These are phyloP conservation scores for Phytopythium litorale DNA, from an alignment of 352 stramenopile species.

Conservation along the genomic window DNA sequence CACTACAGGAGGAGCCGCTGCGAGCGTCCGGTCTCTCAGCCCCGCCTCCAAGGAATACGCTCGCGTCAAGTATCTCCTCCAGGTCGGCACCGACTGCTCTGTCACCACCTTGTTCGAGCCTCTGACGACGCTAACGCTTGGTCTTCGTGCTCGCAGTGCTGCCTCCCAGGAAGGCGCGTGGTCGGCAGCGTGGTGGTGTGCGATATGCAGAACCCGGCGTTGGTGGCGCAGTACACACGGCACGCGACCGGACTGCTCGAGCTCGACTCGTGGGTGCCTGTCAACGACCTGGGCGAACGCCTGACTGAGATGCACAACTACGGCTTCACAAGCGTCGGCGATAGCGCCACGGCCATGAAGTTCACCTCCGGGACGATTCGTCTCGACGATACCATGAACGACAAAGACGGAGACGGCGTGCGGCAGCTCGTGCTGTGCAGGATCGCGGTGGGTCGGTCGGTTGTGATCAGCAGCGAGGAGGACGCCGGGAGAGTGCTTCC, in stretches of 20 bases:
- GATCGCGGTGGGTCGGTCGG: constrained; percentile 59
- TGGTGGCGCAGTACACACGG: constrained; percentile 56
- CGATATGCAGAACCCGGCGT: constrained; percentile 65
- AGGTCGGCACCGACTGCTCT: constrained; percentile 8
- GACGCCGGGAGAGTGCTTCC: constrained; percentile 39
- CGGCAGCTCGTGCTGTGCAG: constrained; percentile 74
- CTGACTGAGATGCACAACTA: constrained; percentile 55
- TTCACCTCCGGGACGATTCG: constrained; percentile 61
- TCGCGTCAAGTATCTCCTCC: constrained; percentile 59
- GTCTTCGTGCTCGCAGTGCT: constrained; percentile 31
- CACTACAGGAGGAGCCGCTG: constrained; percentile 21
- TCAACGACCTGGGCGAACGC: constrained; percentile 57
- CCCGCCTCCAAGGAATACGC: constrained; percentile 47
- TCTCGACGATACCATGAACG: neutral
- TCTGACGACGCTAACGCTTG: neutral
- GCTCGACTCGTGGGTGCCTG: constrained; percentile 71
- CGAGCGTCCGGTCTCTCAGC: constrained; percentile 47
- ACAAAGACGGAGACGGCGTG: constrained; percentile 13
- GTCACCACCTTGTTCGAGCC: neutral
- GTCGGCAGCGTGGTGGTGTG: constrained; percentile 62
- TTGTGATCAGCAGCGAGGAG: constrained; percentile 43
- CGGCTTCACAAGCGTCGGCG: constrained; percentile 43
- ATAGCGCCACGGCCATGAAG: constrained; percentile 47
- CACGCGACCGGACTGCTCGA: constrained; percentile 45
- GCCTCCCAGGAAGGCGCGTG: constrained; percentile 40